Percentiles rank a stretch among this genome's conserved stretches.
Conservation (phyloP, 2,329 filamentous ascomycete genomes). For the Polytolypa hystricis region DNA sequence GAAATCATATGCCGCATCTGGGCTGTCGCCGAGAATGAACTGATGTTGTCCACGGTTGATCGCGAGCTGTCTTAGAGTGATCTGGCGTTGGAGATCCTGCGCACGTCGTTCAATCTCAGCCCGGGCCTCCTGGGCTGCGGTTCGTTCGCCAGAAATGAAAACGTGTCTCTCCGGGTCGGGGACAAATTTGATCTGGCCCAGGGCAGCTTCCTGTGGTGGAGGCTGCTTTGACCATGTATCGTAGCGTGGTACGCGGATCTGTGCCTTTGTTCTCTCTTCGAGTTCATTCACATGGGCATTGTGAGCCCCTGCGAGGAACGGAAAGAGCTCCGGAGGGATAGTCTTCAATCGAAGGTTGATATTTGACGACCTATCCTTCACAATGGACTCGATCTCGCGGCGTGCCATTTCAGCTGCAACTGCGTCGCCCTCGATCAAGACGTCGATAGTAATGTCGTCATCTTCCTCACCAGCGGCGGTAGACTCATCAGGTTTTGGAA, state of each 20-base stretch:
- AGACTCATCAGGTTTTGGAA: slow-evolving; percentile 67
- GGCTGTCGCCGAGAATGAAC: slow-evolving; percentile 82
- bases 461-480: slow-evolving; percentile 60
- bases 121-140: slow-evolving; percentile 67
- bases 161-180: slow-evolving; percentile 69
- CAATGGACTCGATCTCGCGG: slow-evolving; percentile 76
- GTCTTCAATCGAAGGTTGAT: slow-evolving; percentile 70
- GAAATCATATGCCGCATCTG: slow-evolving; percentile 72
- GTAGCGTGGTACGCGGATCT: slow-evolving; percentile 73
- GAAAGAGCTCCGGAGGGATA: slow-evolving; percentile 86
- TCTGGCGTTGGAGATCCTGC: slow-evolving; percentile 61
- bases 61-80: slow-evolving; percentile 66
- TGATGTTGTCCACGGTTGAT: slow-evolving; percentile 84
- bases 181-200: slow-evolving; percentile 59
- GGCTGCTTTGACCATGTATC: slow-evolving; percentile 60
- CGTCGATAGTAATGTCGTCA: slow-evolving; percentile 66
- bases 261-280: slow-evolving; percentile 62
- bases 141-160: slow-evolving; percentile 72
- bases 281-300: slow-evolving; percentile 57
- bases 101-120: slow-evolving; percentile 71
- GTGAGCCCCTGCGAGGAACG: slow-evolving; percentile 77
- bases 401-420: slow-evolving; percentile 75
- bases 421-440: slow-evolving; percentile 82
- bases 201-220: slow-evolving; percentile 49
- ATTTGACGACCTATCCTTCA: slow-evolving; percentile 71